Conservation (phyloP, 1,284 basidiomycete genomes). For the Schizophyllum commune region DNA sequence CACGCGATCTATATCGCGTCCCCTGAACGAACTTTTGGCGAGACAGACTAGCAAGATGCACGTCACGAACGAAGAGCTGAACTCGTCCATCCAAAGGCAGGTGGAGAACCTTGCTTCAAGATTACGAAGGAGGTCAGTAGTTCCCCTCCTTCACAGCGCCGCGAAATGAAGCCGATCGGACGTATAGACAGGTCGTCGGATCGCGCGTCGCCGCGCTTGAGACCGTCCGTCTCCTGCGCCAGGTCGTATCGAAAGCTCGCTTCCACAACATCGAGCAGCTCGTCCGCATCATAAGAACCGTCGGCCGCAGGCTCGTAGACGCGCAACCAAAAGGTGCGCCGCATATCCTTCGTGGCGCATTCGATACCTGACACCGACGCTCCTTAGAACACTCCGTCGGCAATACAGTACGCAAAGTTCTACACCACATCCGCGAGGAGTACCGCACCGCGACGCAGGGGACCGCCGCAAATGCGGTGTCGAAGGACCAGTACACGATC, state of each 20-base stretch:
- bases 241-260: conserved; percentile 81
- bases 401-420: conserved; percentile 86
- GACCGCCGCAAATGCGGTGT: conserved; percentile 21
- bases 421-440: conserved; percentile 92
- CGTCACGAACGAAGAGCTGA: conserved; percentile 36
- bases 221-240: conserved; percentile 80
- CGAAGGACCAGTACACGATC: conserved; percentile 54
- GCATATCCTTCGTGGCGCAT: neutral
- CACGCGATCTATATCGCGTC: neutral
- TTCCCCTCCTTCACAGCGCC: conserved; percentile 11
- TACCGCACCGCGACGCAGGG: conserved; percentile 63
- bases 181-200: conserved; percentile 75
- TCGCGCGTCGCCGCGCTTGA: conserved; percentile 85
- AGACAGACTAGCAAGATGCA: neutral
- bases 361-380: neutral
- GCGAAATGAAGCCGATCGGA: conserved; percentile 9
- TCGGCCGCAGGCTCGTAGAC: conserved; percentile 76
- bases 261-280: conserved; percentile 88
- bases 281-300: conserved; percentile 70
- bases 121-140: conserved; percentile 55
- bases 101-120: conserved; percentile 61
- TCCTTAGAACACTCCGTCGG: conserved; percentile 83
- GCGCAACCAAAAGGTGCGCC: conserved; percentile 86
- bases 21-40: neutral
- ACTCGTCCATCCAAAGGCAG: conserved; percentile 37